phyloP scores from a whole-genome alignment of 768 basidiomycete species.

The Grammothele lineata region DNA sequence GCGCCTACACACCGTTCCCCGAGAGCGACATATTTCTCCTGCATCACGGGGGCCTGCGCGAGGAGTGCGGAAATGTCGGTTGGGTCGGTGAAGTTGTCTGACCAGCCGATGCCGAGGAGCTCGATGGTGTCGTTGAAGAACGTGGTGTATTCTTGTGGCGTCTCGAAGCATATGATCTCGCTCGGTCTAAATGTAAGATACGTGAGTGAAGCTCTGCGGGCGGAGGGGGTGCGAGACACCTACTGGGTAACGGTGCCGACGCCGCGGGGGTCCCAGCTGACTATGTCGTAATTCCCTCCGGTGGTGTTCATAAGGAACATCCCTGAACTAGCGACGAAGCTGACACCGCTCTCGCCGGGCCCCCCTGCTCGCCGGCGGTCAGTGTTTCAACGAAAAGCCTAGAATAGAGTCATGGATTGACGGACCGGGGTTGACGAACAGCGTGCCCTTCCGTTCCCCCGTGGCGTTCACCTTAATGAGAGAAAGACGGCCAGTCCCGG shows the following conservation, averaged over 20 bases:
- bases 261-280: slow-evolving; percentile 14
- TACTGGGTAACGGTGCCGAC: slow-evolving; percentile 9
- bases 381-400: too few species aligned
- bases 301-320: not conserved
- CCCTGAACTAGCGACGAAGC: not conserved
- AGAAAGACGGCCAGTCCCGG: slow-evolving; percentile 2
- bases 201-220: too few species aligned
- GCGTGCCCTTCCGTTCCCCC: slow-evolving; percentile 1
- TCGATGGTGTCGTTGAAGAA: slow-evolving; percentile 10
- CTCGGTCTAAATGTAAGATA: slow-evolving; percentile 3
- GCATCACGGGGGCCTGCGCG: not conserved
- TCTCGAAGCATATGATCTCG: not conserved
- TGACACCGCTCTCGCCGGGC: slow-evolving; percentile 6
- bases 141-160: not conserved
- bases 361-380: slow-evolving; percentile 10
- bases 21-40: slow-evolving; percentile 1
- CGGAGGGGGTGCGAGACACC: too few species aligned
- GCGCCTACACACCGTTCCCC: slow-evolving; percentile 6
- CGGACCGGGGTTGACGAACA: slow-evolving; percentile 12
- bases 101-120: slow-evolving; percentile 1
- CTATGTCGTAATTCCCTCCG: slow-evolving; percentile 9
- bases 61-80: slow-evolving; percentile 4
- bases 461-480: slow-evolving; percentile 8
- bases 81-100: slow-evolving; percentile 9
- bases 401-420: too few species aligned